A percentile compares a stretch with the other conserved stretches of the same genome.
Conservation (phyloP, 495 filamentous ascomycete species). For the Polyplosphaeria fusca region DNA sequence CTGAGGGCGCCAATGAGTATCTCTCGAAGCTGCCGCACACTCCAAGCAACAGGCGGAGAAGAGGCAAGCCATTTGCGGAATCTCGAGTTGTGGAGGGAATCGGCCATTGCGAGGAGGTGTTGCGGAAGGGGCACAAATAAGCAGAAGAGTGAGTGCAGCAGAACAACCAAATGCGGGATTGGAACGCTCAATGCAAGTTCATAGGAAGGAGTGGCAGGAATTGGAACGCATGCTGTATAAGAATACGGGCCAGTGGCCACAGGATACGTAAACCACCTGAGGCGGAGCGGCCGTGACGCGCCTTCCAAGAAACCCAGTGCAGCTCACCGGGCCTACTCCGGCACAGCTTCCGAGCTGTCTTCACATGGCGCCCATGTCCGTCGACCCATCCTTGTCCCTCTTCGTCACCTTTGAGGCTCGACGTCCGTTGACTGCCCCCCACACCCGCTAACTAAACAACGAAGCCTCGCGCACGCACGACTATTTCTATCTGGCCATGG, state of each 20-base stretch:
- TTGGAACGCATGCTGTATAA: constrained; percentile 21
- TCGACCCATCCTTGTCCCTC: neutral
- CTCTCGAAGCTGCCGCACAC: constrained; percentile 65
- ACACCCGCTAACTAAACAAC: too few relatives aligned
- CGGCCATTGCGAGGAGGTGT: constrained; percentile 14
- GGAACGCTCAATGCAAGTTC: neutral
- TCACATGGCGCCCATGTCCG: too few relatives aligned
- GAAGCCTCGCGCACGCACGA: too few relatives aligned
- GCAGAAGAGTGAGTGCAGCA: neutral
- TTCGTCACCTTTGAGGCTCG: neutral
- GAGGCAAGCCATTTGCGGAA: constrained; percentile 82
- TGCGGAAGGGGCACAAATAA: neutral
- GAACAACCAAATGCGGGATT: neutral
- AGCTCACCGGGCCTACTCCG: too few relatives aligned
- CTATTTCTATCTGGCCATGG: constrained; percentile 13
- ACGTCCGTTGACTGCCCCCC: neutral
- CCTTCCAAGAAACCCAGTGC: constrained; percentile 5
- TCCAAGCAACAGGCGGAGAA: constrained; percentile 87
- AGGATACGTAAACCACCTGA: constrained; percentile 15
- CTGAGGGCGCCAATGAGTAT: constrained; percentile 81
- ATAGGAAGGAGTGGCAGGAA: neutral
- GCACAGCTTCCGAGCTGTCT: too few relatives aligned
- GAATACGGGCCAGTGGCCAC: constrained; percentile 17
- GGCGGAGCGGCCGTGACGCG: constrained; percentile 22
- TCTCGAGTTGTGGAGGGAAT: constrained; percentile 59